A percentile compares a stretch with the other conserved stretches of the same genome.
Evolutionary conservation across 129 eudicot genomes (phyloP).

Genomic region (Scalesia atractyloides): DNA sequence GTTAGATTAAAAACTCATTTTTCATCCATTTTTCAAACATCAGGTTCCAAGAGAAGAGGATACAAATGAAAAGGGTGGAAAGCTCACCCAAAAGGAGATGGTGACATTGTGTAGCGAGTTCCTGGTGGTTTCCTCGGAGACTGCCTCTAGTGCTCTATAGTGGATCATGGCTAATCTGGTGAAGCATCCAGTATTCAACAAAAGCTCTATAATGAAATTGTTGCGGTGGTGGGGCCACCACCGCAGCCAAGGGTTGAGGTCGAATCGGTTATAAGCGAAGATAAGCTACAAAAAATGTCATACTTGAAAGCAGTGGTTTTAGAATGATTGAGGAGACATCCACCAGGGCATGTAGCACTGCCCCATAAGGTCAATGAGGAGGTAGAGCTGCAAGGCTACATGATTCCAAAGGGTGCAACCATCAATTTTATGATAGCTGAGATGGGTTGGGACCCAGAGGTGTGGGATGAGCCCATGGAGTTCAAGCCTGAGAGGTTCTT

Average conservation of each 20-base stretch:
- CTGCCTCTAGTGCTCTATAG: neutral
- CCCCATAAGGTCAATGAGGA: neutral
- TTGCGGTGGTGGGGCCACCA: neutral
- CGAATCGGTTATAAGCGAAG: neutral
- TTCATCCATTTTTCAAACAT: too few species aligned
- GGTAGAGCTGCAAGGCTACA: neutral
- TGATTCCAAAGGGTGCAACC: neutral
- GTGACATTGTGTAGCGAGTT: constrained; percentile 7
- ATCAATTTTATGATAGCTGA: neutral
- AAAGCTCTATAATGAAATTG: neutral
- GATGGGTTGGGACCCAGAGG: neutral
- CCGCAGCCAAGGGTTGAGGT: neutral
- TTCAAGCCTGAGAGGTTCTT: constrained; percentile 4
- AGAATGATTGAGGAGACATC: neutral
- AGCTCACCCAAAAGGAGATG: neutral
- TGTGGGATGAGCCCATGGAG: constrained; percentile 6
- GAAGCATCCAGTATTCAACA: neutral
- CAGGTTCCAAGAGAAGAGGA: neutral
- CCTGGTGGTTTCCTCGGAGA: neutral
- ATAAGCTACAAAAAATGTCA: neutral
- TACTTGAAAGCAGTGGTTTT: constrained; percentile 8
- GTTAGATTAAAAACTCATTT: too few species aligned
- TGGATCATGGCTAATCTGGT: constrained; percentile 6
- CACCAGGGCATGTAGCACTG: neutral
- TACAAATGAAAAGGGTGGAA: neutral